Percentiles rank a stretch among this genome's conserved stretches.
These are phyloP conservation scores for Mayamaea pseudoterrestris DNA, from an alignment of 108 stramenopile species.

Conservation along the genomic window DNA sequence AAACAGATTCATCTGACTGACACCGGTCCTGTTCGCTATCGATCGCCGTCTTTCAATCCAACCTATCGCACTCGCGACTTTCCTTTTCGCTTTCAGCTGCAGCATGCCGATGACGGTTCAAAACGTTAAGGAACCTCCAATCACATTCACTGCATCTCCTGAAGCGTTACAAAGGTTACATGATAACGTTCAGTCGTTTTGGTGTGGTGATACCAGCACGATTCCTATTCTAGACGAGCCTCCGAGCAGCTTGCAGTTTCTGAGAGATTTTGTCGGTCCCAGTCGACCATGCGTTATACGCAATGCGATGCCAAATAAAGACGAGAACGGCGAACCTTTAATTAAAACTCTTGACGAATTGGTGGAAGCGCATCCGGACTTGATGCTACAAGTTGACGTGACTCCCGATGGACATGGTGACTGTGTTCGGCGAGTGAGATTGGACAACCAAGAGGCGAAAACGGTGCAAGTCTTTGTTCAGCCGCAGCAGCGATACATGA, in stretches of 20 bases:
- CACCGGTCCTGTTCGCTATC: too few relatives aligned
- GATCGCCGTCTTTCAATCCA: too few relatives aligned
- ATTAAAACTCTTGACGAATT: conserved; percentile 55
- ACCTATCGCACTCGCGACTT: too few relatives aligned
- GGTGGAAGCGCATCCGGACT: conserved; percentile 15
- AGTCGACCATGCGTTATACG: conserved; percentile 67
- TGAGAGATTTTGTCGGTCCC: conserved; percentile 48
- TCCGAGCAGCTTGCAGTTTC: conserved; percentile 44
- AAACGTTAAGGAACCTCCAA: too few relatives aligned
- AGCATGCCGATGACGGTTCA: too few relatives aligned
- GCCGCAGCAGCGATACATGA: conserved; percentile 68
- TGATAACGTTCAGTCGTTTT: too few relatives aligned
- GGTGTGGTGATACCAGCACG: too few relatives aligned
- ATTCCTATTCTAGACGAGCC: conserved; percentile 40
- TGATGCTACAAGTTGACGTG: conserved; percentile 56
- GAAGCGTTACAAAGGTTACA: too few relatives aligned
- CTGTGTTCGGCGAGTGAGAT: conserved; percentile 35
- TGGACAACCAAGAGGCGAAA: background rate
- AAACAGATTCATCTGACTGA: too few relatives aligned
- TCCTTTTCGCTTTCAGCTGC: too few relatives aligned
- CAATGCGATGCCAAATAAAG: conserved; percentile 17
- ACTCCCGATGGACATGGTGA: conserved; percentile 92
- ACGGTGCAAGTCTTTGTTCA: conserved; percentile 78
- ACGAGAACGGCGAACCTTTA: conserved; percentile 5
- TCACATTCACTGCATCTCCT: too few relatives aligned